Conservation (phyloP, 106 monocot genomes). For the Dactylorhiza incarnata region DNA sequence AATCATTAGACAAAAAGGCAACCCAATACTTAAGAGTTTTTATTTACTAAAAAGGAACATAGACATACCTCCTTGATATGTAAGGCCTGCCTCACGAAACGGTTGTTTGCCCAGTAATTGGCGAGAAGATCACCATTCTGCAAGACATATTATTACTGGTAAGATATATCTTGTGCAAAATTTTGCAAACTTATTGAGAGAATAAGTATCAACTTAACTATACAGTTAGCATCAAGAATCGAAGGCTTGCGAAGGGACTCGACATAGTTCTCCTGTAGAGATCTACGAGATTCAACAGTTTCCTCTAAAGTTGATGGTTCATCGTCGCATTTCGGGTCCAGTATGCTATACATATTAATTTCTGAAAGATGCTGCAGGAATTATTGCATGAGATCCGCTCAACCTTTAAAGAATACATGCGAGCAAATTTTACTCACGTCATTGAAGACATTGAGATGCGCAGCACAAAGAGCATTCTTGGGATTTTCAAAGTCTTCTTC, state of each 20-base stretch:
- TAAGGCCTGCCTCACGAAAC: conserved; percentile 30
- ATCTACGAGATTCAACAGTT: background rate
- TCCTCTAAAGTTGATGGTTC: background rate
- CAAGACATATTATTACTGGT: background rate
- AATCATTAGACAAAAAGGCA: background rate
- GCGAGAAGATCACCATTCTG: conserved; percentile 18
- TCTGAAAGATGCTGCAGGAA: conserved; percentile 2
- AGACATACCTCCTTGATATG: conserved; percentile 30
- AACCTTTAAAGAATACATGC: background rate
- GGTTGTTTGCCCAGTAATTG: conserved; percentile 38
- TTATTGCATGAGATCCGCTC: background rate
- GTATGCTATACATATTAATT: background rate
- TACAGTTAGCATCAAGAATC: background rate
- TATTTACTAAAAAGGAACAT: background rate
- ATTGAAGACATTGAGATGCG: conserved; percentile 1
- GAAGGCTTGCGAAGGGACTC: background rate
- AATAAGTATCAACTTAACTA: background rate
- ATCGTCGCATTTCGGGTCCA: conserved; percentile 7
- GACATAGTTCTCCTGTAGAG: background rate
- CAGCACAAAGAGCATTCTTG: background rate
- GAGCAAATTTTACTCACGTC: background rate
- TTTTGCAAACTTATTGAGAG: background rate
- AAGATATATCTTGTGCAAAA: background rate
- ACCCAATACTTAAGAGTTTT: background rate
- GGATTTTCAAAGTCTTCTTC: conserved; percentile 6